These are phyloP conservation scores for Caloboletus firmus DNA, from an alignment of 1,284 basidiomycete species.

Conservation along the genomic window DNA sequence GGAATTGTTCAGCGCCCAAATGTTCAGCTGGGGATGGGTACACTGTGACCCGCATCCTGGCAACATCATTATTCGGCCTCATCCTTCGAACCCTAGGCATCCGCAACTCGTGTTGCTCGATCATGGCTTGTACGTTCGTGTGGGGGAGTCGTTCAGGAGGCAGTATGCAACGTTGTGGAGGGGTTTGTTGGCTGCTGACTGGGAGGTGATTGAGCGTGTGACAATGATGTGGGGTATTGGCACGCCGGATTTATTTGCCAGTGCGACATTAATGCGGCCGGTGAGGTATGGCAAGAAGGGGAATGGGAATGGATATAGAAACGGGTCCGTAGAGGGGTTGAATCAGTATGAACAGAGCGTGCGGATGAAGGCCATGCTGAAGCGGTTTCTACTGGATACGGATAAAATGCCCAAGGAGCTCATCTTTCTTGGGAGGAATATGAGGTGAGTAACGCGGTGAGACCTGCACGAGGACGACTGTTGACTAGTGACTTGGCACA, in stretches of 20 bases:
- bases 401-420: conserved; percentile 74
- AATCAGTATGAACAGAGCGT: conserved; percentile 64
- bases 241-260: conserved; percentile 74
- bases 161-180: conserved; percentile 83
- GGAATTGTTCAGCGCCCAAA: conserved; percentile 80
- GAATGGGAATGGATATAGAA: conserved; percentile 20
- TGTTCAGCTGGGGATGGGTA: conserved; percentile 88
- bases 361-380: conserved; percentile 62
- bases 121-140: conserved; percentile 81
- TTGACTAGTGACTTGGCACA: not conserved
- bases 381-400: conserved; percentile 61
- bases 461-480: not conserved
- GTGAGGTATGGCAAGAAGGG: conserved; percentile 40
- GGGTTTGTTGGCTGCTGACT: conserved; percentile 72
- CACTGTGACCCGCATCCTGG: conserved; percentile 82
- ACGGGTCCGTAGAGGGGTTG: conserved; percentile 34
- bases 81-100: conserved; percentile 52
- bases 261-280: conserved; percentile 67
- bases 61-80: conserved; percentile 80
- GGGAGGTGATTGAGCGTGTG: conserved; percentile 59
- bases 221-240: conserved; percentile 79
- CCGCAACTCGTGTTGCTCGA: conserved; percentile 87
- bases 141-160: conserved; percentile 61
- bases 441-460: conserved; percentile 46
- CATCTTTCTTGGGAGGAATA: conserved; percentile 81